Evolutionary conservation across 169 alveolate genomes (phyloP), one percentile per base, ranked within the genome.

Genomic region (Babesia gibsoni): DNA sequence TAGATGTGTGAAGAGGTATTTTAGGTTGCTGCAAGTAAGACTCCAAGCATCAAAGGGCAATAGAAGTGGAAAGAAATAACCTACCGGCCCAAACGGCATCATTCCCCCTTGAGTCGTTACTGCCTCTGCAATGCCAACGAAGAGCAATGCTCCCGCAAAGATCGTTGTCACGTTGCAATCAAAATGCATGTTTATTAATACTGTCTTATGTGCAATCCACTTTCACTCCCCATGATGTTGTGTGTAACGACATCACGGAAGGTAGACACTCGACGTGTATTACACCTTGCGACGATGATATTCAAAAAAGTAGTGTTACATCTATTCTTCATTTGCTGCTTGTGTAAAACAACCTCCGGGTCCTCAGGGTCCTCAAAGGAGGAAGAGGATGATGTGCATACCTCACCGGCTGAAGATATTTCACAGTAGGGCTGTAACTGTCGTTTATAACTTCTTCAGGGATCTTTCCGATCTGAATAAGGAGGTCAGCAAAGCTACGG

Each of bases 401-500:
- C 22, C 23, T 22, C 72, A 4, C 72, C 72, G 36, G 72, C 72
- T 4, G 72, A 61, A 48, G 72, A 56, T 5, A 61, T 61, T 14
- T 14, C 72, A 6, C 29, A 41, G 72, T 61, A 61, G 46, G 72
- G 25, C 42, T 22, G 46, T 33, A n/a, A n/a, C 1, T 10, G 0
- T 7, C 22, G 35, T 8, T 1, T 29, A 3, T 14, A 12, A 14
- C 12, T 29, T 16, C 23, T 3, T 0, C 42, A 77, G 86, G n/a
- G 86, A 77, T 52, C 27, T 77, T 23, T 35, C 12, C 20, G 64
- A 67, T 9, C 53, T 77, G 30, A 46, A 67, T 4, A 81, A 77
- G n/a, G 59, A 66, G 27, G 61, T 77, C 7, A 53, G 48, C 14
- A 68, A 77, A 23, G 82, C 61, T 5, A 46, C 42, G 1, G 86